Base-by-base conservation (phyloP, 176 grass and related monocot species). In the Cenchrus purpureus region DNA sequence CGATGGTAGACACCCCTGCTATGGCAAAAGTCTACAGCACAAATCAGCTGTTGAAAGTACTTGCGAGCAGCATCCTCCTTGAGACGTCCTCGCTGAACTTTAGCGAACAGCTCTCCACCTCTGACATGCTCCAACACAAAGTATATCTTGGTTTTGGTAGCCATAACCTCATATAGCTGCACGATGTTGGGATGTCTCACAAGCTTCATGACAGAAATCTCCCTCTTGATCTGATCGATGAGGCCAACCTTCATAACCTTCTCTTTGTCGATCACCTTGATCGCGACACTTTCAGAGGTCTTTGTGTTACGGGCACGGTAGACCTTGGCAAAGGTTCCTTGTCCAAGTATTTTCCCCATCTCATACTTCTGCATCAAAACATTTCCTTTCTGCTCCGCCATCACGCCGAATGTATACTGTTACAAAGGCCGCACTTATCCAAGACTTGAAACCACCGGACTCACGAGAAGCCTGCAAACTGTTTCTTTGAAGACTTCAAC, bases 261-360 rank as follows among this genome's bases (percentile, higher is more conserved):
- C 10, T 99, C 94, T 51, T 99, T 99, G 67, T 99, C 97, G 7
- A 94, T 99, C 48, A 99, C 88, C 88, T 99, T 99, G 82, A 99
- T 92, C 1, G 97, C 97, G 29, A 94, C 97, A 19, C 88, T 92
- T 72, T 94, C 88, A 2, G 54, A 88, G 65, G 97, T 91, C 67
- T 74, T 43, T 8, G 83, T 77, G 85, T 99, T 92, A 7, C 91
- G 92, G 52, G 87, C 94, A 74, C 94, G 89, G 68, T 97, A 99
- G 63, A 99, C 97, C 86, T 99, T 99, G 77, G 97, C 97, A 89
- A 99, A 99, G 32, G 94, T 99, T 19, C 97, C 97, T 48, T 99
- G 88, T 16, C 97, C 97, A 13, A 99, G 86, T 59, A 99, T 80
- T 55, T 86, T 92, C 8, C 97, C 97, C 32, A 99, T 83, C 90